phyloP scores from a whole-genome alignment of 1,284 basidiomycete species.

The Anthracocystis walkeri region DNA sequence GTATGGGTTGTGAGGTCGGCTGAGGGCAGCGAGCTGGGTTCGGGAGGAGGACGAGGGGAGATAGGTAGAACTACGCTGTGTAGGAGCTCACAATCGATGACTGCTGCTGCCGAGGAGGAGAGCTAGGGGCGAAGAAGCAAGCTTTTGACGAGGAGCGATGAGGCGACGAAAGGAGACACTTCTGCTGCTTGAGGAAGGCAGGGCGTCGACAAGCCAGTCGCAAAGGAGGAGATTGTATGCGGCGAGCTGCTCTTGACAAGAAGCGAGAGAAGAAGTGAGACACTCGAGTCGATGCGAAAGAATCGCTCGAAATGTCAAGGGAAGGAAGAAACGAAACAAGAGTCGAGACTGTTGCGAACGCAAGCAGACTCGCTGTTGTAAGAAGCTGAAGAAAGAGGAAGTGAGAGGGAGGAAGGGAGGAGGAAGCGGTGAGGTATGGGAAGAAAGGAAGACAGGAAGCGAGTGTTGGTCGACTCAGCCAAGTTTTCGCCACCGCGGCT shows the following conservation, averaged over 20 bases:
- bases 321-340: not conserved
- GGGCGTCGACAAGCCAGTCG: conserved; percentile 15
- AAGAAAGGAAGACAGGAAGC: not conserved
- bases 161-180: not conserved
- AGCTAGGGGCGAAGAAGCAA: not conserved
- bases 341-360: conserved; percentile 3
- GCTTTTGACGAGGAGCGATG: not conserved
- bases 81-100: not conserved
- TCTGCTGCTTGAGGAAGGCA: not conserved
- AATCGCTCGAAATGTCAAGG: not conserved
- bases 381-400: not conserved
- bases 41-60: not conserved
- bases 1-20: no score
- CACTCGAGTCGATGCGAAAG: not conserved
- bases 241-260: not conserved
- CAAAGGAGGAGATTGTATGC: conserved; percentile 11
- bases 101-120: not conserved
- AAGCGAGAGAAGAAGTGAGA: conserved; percentile 5
- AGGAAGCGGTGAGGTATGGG: not conserved
- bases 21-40: not conserved
- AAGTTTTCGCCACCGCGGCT: conserved; percentile 27
- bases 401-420: not conserved
- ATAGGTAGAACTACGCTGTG: not conserved
- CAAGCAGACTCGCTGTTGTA: not conserved
- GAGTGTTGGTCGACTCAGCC: conserved; percentile 25